A percentile compares a stretch with the other conserved stretches of the same genome.
Evolutionary conservation across 352 stramenopile species (phyloP).

Genomic region (Phytopythium boreale): DNA sequence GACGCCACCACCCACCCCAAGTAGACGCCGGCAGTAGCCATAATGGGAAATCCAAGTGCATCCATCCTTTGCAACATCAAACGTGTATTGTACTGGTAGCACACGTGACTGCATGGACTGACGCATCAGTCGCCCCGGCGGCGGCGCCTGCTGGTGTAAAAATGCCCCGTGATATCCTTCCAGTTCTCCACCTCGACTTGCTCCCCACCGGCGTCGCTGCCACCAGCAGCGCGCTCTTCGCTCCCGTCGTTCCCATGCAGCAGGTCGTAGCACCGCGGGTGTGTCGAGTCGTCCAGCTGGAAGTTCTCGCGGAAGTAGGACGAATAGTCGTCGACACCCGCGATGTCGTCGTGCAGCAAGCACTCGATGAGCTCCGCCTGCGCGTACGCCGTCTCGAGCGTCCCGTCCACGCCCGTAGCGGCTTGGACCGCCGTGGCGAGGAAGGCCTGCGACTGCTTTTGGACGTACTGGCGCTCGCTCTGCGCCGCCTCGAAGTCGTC

Average conservation of each 20-base stretch:
- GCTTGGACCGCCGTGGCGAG: conserved; percentile 16
- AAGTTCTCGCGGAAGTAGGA: conserved; percentile 26
- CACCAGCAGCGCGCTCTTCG: conserved; percentile 12
- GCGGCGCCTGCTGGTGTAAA: background rate
- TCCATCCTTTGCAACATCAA: background rate
- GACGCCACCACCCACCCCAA: background rate
- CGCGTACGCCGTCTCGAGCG: conserved; percentile 19
- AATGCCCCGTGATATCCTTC: background rate
- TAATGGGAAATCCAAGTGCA: background rate
- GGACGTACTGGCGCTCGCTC: conserved; percentile 13
- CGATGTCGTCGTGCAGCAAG: conserved; percentile 19
- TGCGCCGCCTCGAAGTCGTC: conserved; percentile 12
- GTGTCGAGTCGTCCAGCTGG: conserved; percentile 6
- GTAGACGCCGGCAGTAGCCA: background rate
- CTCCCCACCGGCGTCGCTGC: conserved; percentile 1
- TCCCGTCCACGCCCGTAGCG: conserved; percentile 18
- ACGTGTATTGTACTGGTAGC: background rate
- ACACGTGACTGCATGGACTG: background rate
- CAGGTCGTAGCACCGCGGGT: conserved; percentile 23
- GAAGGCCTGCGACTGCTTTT: conserved; percentile 18
- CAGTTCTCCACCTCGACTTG: background rate
- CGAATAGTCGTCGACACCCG: conserved; percentile 30
- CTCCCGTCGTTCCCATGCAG: conserved; percentile 6
- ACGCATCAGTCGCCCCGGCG: background rate
- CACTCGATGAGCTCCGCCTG: conserved; percentile 34